phyloP scores from a whole-genome alignment of 1,284 basidiomycete genomes.

The Retiboletus flavoniger region DNA sequence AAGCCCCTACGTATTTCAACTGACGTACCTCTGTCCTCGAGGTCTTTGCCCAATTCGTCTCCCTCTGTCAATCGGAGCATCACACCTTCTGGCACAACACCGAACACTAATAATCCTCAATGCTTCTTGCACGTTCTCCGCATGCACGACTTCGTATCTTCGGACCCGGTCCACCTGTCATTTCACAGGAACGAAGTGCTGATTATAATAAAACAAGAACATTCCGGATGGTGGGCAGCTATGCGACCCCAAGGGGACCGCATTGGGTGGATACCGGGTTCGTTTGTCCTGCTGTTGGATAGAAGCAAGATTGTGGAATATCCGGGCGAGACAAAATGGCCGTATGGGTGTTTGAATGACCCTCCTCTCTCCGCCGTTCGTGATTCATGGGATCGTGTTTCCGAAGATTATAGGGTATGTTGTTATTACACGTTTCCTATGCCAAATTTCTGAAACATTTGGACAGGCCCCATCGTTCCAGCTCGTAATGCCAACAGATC shows the following conservation, averaged over 20 bases:
- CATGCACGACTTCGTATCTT: slow-evolving; percentile 62
- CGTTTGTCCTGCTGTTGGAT: slow-evolving; percentile 48
- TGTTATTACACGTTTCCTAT: neutral
- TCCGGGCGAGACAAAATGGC: slow-evolving; percentile 8
- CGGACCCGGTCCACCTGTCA: slow-evolving; percentile 58
- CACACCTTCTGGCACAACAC: slow-evolving; percentile 31
- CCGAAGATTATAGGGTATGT: slow-evolving; percentile 23
- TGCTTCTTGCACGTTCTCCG: slow-evolving; percentile 53
- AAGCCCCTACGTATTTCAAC: slow-evolving; percentile 52
- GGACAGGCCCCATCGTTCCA: slow-evolving; percentile 19
- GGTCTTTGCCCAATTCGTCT: slow-evolving; percentile 13
- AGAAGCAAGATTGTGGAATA: slow-evolving; percentile 2
- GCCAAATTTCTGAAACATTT: slow-evolving; percentile 7
- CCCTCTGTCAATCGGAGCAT: slow-evolving; percentile 31
- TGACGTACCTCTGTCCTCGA: slow-evolving; percentile 41
- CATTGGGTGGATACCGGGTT: slow-evolving; percentile 72
- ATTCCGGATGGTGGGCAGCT: slow-evolving; percentile 80
- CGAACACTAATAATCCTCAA: slow-evolving; percentile 27
- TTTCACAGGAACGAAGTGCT: slow-evolving; percentile 67
- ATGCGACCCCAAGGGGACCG: slow-evolving; percentile 50
- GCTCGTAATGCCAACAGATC: slow-evolving; percentile 23
- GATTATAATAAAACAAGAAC: slow-evolving; percentile 62
- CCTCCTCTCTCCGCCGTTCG: slow-evolving; percentile 14
- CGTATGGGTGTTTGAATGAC: slow-evolving; percentile 1
- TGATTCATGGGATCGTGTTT: slow-evolving; percentile 22